Evolutionary conservation across 2,329 filamentous ascomycete genomes (phyloP).

Genomic region (Stromatinia cepivora): DNA sequence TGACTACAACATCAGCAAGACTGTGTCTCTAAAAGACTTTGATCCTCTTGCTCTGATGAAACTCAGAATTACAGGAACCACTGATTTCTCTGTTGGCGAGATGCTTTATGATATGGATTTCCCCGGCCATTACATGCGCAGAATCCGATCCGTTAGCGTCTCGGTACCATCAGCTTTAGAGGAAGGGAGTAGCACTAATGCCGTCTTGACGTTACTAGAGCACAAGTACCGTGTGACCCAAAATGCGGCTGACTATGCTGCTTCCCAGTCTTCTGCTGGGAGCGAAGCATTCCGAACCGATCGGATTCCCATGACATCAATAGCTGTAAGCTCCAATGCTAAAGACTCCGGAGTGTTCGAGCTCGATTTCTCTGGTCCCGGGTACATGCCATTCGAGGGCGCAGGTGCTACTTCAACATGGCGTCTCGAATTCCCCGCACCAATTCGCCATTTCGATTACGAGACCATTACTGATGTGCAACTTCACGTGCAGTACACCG

Average conservation of each 20-base stretch:
- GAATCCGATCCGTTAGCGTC: constrained; percentile 17
- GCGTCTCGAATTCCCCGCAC: constrained; percentile 39
- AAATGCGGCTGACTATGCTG: neutral
- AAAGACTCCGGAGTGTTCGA: constrained; percentile 44
- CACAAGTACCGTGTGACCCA: constrained; percentile 18
- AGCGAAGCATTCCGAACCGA: constrained; percentile 21
- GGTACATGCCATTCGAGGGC: constrained; percentile 45
- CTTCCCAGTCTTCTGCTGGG: neutral
- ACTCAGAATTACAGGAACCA: constrained; percentile 18
- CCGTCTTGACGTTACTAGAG: constrained; percentile 5
- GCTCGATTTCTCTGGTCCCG: constrained; percentile 38
- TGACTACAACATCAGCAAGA: constrained; percentile 23
- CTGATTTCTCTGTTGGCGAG: constrained; percentile 23
- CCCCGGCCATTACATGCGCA: constrained; percentile 25
- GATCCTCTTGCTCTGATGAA: constrained; percentile 20
- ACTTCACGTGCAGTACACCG: constrained; percentile 10
- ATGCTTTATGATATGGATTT: constrained; percentile 25
- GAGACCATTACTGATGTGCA: neutral
- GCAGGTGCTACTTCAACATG: constrained; percentile 42
- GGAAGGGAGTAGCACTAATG: neutral
- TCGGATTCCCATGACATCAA: constrained; percentile 35
- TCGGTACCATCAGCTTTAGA: constrained; percentile 6
- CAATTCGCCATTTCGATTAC: neutral
- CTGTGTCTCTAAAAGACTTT: constrained; percentile 6
- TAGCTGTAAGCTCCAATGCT: constrained; percentile 35